A percentile compares a stretch with the other conserved stretches of the same genome.
Conservation (phyloP, 352 stramenopile species). For the Pythium sukuiense region DNA sequence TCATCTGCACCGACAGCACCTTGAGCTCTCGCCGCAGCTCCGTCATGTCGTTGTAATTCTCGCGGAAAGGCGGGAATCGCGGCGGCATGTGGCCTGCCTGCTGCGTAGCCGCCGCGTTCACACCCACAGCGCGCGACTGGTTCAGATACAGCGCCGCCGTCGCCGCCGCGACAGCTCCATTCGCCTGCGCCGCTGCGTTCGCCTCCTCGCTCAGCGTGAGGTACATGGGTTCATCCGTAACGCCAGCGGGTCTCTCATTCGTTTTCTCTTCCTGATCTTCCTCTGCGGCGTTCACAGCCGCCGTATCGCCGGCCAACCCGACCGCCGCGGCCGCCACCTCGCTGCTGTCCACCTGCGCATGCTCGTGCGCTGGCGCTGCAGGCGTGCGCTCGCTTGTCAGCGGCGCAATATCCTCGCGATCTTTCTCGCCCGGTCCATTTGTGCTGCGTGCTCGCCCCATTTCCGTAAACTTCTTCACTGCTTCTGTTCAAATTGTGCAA, state of each 20-base stretch:
- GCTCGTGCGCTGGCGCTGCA: not conserved
- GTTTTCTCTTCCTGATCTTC: not conserved
- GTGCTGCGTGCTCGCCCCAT: conserved; percentile 29
- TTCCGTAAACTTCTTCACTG: conserved; percentile 25
- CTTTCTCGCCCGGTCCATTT: conserved; percentile 27
- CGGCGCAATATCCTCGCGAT: conserved; percentile 31
- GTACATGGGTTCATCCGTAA: conserved; percentile 5
- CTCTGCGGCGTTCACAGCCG: not conserved
- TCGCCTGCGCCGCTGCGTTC: conserved; percentile 1
- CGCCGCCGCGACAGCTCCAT: not conserved
- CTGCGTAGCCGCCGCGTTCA: not conserved
- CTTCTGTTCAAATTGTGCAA: conserved; percentile 29
- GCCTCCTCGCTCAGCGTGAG: conserved; percentile 2
- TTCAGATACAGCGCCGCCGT: conserved; percentile 3
- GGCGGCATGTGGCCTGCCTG: conserved; percentile 16
- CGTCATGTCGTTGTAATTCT: conserved; percentile 76
- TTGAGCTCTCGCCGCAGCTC: conserved; percentile 74
- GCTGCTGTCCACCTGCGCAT: not conserved
- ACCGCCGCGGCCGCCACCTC: not conserved
- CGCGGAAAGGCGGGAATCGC: conserved; percentile 58
- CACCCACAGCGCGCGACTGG: conserved; percentile 5
- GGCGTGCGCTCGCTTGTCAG: not conserved
- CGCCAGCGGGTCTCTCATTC: not conserved
- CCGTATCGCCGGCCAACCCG: not conserved
- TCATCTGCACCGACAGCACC: conserved; percentile 70